Conservation (phyloP, 140 eudicot species). For the Ambrosia hybrid region DNA sequence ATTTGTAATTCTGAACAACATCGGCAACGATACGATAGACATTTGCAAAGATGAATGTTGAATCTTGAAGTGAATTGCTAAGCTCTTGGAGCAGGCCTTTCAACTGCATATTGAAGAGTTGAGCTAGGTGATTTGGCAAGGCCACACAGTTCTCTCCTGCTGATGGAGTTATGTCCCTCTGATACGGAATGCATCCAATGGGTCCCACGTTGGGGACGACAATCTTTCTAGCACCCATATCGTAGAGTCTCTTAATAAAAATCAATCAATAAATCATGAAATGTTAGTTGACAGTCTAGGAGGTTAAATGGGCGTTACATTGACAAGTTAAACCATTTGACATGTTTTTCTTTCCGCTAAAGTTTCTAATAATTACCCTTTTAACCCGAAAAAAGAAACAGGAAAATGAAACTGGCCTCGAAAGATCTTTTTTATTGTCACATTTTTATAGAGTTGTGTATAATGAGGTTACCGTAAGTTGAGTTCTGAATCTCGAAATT, state of each 20-base stretch:
- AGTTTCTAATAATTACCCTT: neutral
- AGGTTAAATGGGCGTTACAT: too few species aligned
- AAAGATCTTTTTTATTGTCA: neutral
- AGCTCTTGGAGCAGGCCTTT: conserved; percentile 60
- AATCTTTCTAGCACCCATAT: conserved; percentile 79
- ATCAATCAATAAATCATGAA: neutral
- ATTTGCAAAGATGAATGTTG: conserved; percentile 71
- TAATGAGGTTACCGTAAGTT: conserved; percentile 57
- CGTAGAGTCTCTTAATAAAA: conserved; percentile 55
- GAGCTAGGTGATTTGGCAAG: conserved; percentile 69
- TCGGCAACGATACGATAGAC: conserved; percentile 53
- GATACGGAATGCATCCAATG: conserved; percentile 87
- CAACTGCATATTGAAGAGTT: conserved; percentile 50
- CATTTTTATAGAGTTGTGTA: neutral
- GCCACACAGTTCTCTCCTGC: conserved; percentile 51
- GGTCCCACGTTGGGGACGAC: conserved; percentile 82
- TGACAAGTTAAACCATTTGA: neutral
- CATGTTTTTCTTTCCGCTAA: neutral
- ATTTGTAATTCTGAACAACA: conserved; percentile 47
- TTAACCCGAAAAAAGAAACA: neutral
- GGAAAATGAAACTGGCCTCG: neutral
- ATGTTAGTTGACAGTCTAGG: too few species aligned
- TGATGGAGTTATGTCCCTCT: conserved; percentile 57
- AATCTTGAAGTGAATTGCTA: conserved; percentile 48
- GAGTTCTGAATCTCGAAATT: conserved; percentile 64